Conservation (phyloP, 2,329 filamentous ascomycete genomes). For the Fusarium subtropicale region DNA sequence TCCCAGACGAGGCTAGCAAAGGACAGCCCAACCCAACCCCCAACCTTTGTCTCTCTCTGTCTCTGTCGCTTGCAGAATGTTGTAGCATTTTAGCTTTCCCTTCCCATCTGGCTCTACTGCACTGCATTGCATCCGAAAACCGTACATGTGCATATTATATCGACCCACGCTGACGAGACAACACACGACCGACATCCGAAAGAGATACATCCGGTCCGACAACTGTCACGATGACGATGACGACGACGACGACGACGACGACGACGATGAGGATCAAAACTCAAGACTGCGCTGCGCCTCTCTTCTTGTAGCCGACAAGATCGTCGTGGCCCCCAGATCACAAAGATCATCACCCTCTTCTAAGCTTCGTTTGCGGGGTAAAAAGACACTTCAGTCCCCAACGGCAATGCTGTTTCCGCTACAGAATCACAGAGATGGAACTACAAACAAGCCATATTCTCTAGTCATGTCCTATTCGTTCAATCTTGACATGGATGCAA, state of each 20-base stretch:
- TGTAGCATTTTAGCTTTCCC: slow-evolving; percentile 20
- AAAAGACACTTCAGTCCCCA: background rate
- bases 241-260: background rate
- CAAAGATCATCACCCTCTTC: slow-evolving; percentile 20
- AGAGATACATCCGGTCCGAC: background rate
- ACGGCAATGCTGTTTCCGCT: background rate
- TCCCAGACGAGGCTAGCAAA: slow-evolving; percentile 21
- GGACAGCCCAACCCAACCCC: slow-evolving; percentile 12
- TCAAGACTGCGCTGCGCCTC: slow-evolving; percentile 23
- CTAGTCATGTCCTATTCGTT: slow-evolving; percentile 1
- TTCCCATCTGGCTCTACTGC: slow-evolving; percentile 1
- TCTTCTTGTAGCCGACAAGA: slow-evolving; percentile 28
- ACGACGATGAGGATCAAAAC: background rate
- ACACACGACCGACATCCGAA: slow-evolving; percentile 19
- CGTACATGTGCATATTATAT: slow-evolving; percentile 13
- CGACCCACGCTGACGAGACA: slow-evolving; percentile 2
- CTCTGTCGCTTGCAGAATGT: background rate
- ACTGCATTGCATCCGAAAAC: slow-evolving; percentile 13
- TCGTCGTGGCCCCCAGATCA: slow-evolving; percentile 9
- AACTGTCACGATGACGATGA: background rate
- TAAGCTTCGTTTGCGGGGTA: slow-evolving; percentile 32
- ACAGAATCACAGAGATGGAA: slow-evolving; percentile 1
- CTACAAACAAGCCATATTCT: slow-evolving; percentile 21
- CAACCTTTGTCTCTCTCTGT: slow-evolving; percentile 7
- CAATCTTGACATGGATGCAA: slow-evolving; percentile 1